Base-by-base conservation (phyloP, 2,329 filamentous ascomycete species). In the Septoria linicola region DNA sequence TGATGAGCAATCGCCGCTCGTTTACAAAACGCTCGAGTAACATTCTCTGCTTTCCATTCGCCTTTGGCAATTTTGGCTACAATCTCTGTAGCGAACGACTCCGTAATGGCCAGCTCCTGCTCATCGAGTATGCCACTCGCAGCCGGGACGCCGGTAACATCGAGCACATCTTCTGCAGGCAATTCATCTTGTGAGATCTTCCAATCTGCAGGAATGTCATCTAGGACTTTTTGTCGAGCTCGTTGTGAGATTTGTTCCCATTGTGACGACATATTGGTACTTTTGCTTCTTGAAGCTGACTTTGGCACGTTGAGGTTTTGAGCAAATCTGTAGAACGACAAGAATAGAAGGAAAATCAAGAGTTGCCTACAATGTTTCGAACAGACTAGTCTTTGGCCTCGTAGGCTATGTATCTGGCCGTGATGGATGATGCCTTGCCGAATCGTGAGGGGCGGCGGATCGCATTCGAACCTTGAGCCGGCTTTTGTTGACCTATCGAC, bases 181-280 rank as follows among this genome's bases (percentile, higher is more conserved):
- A 83, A 62, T 32, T 82, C 65, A 36, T 76, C 63, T 3, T 67
- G 64, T 0, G 81, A 80, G 4, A 85, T 74, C 43, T 73, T 72
- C 77, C 80, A 85, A 62, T 83, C 76, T 1, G 70, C 48, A 0
- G 83, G 82, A 49, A 86, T 81, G 0, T 78, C 77, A 35, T 69
- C 68, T 50, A 72, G 63, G 3, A 78, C 63, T 4, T 64, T 66
- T 40, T 69, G 68, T 48, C 73, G 73, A 52, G 76, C 74, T 47
- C 66, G 67, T 8, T 68, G 62, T 16, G 69, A 66, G 45, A 75
- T 72, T 56, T 70, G 66, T 41, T 69, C 68, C 79, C 79, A 81
- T 39, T 49, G 45, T 39, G 43, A 40, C 8, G 49, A 19, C 49
- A 52, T 51, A 25, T 50, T 36, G 13, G 8, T 36, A 16, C 34